Evolutionary conservation across 441 rosid species (phyloP), one percentile per base, ranked within the genome.

Genomic region (Adansonia gregorii): DNA sequence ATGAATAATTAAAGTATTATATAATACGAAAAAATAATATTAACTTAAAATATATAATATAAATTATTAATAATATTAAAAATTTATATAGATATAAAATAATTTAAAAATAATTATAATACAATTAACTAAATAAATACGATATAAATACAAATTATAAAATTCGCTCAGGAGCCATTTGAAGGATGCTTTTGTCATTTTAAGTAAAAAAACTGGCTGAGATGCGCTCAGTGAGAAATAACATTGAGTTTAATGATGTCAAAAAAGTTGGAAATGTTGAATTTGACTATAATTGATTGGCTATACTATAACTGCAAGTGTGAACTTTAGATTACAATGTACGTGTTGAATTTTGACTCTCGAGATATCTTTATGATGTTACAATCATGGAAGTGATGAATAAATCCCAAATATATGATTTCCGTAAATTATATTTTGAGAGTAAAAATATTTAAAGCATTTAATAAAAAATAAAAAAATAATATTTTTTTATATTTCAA

Each of bases 201-300:
- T 60, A 14, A 0, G 24, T 4, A 2, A 46, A 31, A 22, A 2
- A 1, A 7, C 15, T 4, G 3, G 55, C 56, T 5, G 3, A 45
- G 35, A 19, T 6, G 56, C 12, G 19, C 12, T 68, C n/a, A 22
- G 9, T 43, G 22, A 19, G 11, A 24, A 11, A 10, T 24, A 20
- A 10, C 1, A 9, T 9, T 20, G 58, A 12, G 17, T 74, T 48
- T 10, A 56, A 24, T 49, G 2, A 58, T 76, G 59, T 72, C 60
- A 63, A 75, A 75, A 27, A 60, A 12, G 54, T n/a, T 58, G 22
- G 61, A 78, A 78, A 75, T 41, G 49, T 79, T 77, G 78, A 73
- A 77, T 20, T 77, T 78, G 84, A 85, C 83, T 55, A 49, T 7
- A 24, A 4, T 69, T 14, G 59, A 12, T 69, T 51, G 67, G 19